phyloP scores from a whole-genome alignment of 257 asterid species.

The Jasminum sambac region DNA sequence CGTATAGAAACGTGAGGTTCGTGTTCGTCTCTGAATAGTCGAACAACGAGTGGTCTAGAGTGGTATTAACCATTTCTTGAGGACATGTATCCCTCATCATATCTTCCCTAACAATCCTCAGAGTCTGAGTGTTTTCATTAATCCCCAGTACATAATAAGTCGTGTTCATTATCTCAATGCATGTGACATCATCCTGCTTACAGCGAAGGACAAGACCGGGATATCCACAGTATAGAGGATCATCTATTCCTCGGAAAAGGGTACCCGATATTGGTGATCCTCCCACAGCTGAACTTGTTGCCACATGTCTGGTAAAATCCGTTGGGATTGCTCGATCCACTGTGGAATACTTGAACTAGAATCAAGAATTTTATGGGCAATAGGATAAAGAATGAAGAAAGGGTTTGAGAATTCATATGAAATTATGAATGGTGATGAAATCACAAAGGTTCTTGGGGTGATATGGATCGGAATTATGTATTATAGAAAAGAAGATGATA shows the following conservation, averaged over 20 bases:
- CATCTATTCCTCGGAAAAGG: constrained; percentile 55
- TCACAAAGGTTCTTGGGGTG: constrained; percentile 24
- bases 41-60: constrained; percentile 50
- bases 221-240: constrained; percentile 67
- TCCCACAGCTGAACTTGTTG: constrained; percentile 55
- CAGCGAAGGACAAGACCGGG: constrained; percentile 59
- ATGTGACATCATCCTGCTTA: constrained; percentile 30
- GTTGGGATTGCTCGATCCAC: constrained; percentile 25
- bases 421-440: neutral
- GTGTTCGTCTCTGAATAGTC: constrained; percentile 35
- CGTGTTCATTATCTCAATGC: constrained; percentile 36
- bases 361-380: constrained; percentile 16
- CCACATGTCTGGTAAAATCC: constrained; percentile 40
- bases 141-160: constrained; percentile 43
- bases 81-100: constrained; percentile 50
- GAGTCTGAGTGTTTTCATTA: constrained; percentile 31
- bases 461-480: neutral
- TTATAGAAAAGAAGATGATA: constrained; percentile 16
- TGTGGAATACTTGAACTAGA: constrained; percentile 25
- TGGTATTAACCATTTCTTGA: constrained; percentile 46
- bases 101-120: constrained; percentile 64
- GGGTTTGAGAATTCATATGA: constrained; percentile 42
- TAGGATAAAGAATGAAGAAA: constrained; percentile 29
- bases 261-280: constrained; percentile 41
- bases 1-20: constrained; percentile 60